Evolutionary conservation across 768 basidiomycete genomes (phyloP).

Genomic region (Solioccasus polychromus): DNA sequence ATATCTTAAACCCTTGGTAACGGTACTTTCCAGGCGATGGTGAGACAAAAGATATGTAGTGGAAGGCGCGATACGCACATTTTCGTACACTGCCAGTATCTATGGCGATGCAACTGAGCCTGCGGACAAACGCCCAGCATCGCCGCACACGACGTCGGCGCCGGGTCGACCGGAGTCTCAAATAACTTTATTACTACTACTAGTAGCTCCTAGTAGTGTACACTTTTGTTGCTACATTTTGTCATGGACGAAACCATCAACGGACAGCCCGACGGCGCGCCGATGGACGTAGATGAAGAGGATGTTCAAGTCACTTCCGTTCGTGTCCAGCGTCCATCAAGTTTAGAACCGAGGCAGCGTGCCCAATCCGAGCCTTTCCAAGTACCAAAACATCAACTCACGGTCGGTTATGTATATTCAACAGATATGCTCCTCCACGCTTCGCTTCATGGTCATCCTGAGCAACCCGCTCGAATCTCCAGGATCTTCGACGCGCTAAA

Average conservation of each 20-base stretch:
- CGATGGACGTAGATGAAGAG: slow-evolving; percentile 30
- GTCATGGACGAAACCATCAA: slow-evolving; percentile 11
- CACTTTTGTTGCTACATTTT: slow-evolving; percentile 3
- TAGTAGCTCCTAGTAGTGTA: too few relatives aligned
- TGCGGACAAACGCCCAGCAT: background rate
- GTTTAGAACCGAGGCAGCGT: slow-evolving; percentile 18
- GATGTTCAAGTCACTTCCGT: slow-evolving; percentile 1
- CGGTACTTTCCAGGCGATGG: too few relatives aligned
- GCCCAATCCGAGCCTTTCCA: slow-evolving; percentile 34
- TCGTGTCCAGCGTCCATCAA: slow-evolving; percentile 14
- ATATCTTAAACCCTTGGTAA: slow-evolving; percentile 21
- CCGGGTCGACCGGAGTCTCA: too few relatives aligned
- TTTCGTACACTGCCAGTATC: slow-evolving; percentile 2
- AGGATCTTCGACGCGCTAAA: slow-evolving; percentile 68
- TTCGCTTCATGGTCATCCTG: slow-evolving; percentile 68
- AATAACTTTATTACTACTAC: too few relatives aligned
- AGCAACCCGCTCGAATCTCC: slow-evolving; percentile 73
- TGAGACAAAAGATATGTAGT: background rate
- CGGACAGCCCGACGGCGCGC: slow-evolving; percentile 18
- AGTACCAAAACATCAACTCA: slow-evolving; percentile 13
- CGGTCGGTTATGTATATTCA: slow-evolving; percentile 87
- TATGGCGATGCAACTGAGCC: slow-evolving; percentile 10
- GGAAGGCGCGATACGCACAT: background rate
- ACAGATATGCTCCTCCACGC: slow-evolving; percentile 83
- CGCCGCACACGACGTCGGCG: background rate